Percentiles rank a stretch among this genome's conserved stretches.
Conservation (phyloP, 768 basidiomycete genomes). For the Rhodocollybia butyracea region DNA sequence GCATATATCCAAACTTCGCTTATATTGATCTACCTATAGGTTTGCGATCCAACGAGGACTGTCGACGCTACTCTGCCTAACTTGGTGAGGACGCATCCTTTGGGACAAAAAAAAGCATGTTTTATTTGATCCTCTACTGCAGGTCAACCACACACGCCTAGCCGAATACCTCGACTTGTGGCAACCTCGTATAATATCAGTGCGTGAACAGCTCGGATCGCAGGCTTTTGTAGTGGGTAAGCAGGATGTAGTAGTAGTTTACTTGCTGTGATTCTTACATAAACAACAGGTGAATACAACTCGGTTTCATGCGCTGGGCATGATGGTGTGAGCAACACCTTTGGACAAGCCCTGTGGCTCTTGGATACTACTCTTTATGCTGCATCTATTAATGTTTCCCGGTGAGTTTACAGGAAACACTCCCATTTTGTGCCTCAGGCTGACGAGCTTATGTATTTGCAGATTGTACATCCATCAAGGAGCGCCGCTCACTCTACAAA, state of each 20-base stretch:
- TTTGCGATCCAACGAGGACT: constrained; percentile 39
- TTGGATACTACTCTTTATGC: constrained; percentile 46
- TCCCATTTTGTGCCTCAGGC: not conserved
- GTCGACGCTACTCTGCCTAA: constrained; percentile 48
- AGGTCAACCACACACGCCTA: constrained; percentile 54
- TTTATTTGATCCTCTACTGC: not conserved
- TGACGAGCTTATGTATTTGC: not conserved
- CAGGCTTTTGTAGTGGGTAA: constrained; percentile 48
- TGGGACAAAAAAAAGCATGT: too few species aligned
- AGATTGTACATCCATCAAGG: constrained; percentile 56
- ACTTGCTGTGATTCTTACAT: not conserved
- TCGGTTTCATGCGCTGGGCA: constrained; percentile 52
- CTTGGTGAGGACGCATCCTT: constrained; percentile 39
- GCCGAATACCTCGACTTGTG: constrained; percentile 52
- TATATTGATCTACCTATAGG: constrained; percentile 17
- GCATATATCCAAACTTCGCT: not conserved
- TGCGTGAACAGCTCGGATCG: constrained; percentile 44
- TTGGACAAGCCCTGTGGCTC: constrained; percentile 54
- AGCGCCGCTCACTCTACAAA: constrained; percentile 48
- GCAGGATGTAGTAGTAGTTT: constrained; percentile 1
- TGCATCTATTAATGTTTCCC: constrained; percentile 47
- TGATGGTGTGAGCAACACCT: constrained; percentile 49
- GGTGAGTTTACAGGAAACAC: too few species aligned
- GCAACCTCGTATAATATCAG: constrained; percentile 48
- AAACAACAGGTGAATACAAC: constrained; percentile 45